A percentile compares a stretch with the other conserved stretches of the same genome.
phyloP scores from a whole-genome alignment of 1,139 yeast genomes.

The Saccharomycopsis crataegensis region DNA sequence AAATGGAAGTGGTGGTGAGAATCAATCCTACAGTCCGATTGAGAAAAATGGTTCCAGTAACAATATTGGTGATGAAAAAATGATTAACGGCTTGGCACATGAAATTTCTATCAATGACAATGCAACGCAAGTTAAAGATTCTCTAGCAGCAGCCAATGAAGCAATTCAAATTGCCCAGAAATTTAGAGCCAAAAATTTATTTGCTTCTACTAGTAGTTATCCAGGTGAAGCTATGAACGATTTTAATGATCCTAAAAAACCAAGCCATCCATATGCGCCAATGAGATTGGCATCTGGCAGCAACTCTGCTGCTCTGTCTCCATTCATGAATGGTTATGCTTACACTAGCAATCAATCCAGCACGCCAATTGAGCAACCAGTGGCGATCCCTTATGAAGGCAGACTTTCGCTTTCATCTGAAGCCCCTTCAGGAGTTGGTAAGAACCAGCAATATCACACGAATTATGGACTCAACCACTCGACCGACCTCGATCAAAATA shows the following conservation, averaged over 20 bases:
- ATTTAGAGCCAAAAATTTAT: slow-evolving; percentile 15
- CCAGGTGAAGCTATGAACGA: neutral
- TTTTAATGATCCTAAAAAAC: neutral
- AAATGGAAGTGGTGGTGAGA: neutral
- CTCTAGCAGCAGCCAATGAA: slow-evolving; percentile 13
- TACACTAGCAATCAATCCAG: neutral
- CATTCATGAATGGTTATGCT: no score
- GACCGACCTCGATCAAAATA: no score
- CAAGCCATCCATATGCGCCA: slow-evolving; percentile 1
- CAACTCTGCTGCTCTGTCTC: no score
- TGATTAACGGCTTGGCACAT: neutral
- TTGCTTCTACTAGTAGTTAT: neutral
- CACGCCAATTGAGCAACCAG: neutral
- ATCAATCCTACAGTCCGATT: neutral
- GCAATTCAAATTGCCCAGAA: slow-evolving; percentile 17
- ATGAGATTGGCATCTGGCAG: neutral
- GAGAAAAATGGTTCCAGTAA: neutral
- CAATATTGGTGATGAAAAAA: neutral
- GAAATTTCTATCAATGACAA: slow-evolving; percentile 6
- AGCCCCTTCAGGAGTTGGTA: no score
- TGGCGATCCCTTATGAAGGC: neutral
- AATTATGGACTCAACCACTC: no score
- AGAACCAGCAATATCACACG: no score
- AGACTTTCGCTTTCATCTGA: no score
- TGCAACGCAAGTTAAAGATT: slow-evolving; percentile 3